A percentile compares a stretch with the other conserved stretches of the same genome.
phyloP scores from a whole-genome alignment of 768 basidiomycete species.

The Mycena haematopus region DNA sequence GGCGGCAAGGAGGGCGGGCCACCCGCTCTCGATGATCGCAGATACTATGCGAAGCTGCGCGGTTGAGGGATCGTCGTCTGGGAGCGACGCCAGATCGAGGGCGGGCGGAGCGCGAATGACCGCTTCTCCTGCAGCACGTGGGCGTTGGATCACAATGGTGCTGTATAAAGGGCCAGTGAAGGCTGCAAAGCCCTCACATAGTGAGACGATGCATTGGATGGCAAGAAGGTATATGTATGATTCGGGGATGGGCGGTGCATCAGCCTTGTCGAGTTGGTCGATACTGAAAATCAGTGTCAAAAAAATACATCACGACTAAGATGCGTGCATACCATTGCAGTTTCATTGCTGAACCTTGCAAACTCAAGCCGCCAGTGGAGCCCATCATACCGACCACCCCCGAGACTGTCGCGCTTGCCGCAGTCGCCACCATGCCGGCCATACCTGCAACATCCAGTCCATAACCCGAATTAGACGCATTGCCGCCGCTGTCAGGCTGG shows the following conservation, averaged over 20 bases:
- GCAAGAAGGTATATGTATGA: conserved; percentile 92
- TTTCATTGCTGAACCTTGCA: conserved; percentile 83
- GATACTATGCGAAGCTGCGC: conserved; percentile 68
- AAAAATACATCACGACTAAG: background rate
- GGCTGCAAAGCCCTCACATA: conserved; percentile 85
- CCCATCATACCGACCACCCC: conserved; percentile 90
- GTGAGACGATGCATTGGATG: conserved; percentile 83
- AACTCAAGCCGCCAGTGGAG: conserved; percentile 69
- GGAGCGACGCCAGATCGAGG: conserved; percentile 64
- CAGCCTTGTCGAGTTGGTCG: conserved; percentile 97
- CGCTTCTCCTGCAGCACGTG: conserved; percentile 65
- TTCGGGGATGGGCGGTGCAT: conserved; percentile 92
- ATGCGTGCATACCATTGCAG: conserved; percentile 76
- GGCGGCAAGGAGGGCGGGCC: conserved; percentile 92
- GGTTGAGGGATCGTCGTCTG: conserved; percentile 55
- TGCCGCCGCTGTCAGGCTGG: conserved; percentile 40
- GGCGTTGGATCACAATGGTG: conserved; percentile 69
- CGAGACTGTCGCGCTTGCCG: conserved; percentile 82
- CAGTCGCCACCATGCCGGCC: conserved; percentile 84
- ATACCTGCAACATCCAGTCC: conserved; percentile 69
- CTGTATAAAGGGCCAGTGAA: conserved; percentile 81
- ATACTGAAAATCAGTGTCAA: conserved; percentile 60
- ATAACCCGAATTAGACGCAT: conserved; percentile 49
- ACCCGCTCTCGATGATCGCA: conserved; percentile 84
- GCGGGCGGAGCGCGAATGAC: conserved; percentile 75